phyloP scores from a whole-genome alignment of 345 rosid species.

The Tarenaya hassleriana region DNA sequence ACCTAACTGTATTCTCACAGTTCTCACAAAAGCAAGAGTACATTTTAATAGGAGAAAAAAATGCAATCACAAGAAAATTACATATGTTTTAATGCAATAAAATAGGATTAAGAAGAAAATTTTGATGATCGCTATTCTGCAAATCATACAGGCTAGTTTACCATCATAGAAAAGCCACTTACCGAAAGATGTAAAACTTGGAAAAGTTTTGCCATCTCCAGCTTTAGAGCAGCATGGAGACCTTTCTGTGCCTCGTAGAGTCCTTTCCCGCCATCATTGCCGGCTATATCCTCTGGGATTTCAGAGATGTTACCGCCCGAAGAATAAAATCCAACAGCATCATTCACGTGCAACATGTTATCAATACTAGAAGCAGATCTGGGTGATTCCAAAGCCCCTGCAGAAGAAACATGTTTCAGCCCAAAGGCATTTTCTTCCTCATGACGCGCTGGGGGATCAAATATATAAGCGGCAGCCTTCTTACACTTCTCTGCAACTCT shows the following conservation, averaged over 20 bases:
- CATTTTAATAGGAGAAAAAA: slow-evolving; percentile 3
- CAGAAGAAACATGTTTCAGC: slow-evolving; percentile 22
- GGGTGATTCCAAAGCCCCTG: slow-evolving; percentile 40
- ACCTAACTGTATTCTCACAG: slow-evolving; percentile 14
- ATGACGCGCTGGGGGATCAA: slow-evolving; percentile 23
- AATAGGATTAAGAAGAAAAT: slow-evolving; percentile 16
- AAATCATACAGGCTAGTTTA: slow-evolving; percentile 12
- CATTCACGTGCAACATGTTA: slow-evolving; percentile 14
- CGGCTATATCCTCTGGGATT: slow-evolving; percentile 32
- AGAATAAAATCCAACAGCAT: slow-evolving; percentile 19
- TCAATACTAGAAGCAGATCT: slow-evolving; percentile 19
- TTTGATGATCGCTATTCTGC: neutral
- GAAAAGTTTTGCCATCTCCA: slow-evolving; percentile 55
- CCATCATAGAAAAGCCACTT: slow-evolving; percentile 27
- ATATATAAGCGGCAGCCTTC: slow-evolving; percentile 35
- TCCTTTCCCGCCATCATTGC: slow-evolving; percentile 30
- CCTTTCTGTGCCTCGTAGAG: slow-evolving; percentile 44
- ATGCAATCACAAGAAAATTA: neutral
- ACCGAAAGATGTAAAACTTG: slow-evolving; percentile 58
- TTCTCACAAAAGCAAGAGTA: neutral
- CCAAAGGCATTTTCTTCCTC: slow-evolving; percentile 24
- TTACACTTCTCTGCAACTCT: slow-evolving; percentile 48
- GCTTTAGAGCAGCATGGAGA: slow-evolving; percentile 59
- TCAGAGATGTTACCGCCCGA: slow-evolving; percentile 23
- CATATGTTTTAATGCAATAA: neutral